Percentiles rank a stretch among this genome's conserved stretches.
phyloP scores from a whole-genome alignment of 1,139 yeast genomes.

The Blastobotrys persicus region DNA sequence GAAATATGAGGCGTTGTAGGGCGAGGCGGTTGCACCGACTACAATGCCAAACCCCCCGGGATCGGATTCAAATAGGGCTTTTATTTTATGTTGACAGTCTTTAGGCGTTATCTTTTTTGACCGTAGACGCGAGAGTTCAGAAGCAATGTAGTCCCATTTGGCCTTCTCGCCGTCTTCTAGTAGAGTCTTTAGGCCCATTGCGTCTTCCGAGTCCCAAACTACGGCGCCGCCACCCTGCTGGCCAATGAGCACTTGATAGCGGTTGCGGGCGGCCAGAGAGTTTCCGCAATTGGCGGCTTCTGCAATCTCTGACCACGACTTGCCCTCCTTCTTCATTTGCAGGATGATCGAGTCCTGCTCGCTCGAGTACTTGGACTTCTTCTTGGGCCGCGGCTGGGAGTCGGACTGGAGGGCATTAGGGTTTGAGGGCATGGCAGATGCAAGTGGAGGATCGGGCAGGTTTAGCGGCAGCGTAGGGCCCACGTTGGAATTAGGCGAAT shows the following conservation, averaged over 20 bases:
- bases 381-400: slow-evolving; percentile 50
- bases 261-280: slow-evolving; percentile 69
- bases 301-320: slow-evolving; percentile 74
- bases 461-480: slow-evolving; percentile 31
- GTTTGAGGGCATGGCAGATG: slow-evolving; percentile 35
- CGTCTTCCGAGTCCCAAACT: slow-evolving; percentile 62
- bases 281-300: slow-evolving; percentile 63
- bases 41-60: slow-evolving; percentile 58
- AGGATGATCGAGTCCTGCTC: slow-evolving; percentile 69
- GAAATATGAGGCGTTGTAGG: not conserved
- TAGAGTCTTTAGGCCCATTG: slow-evolving; percentile 48
- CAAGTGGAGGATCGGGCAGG: slow-evolving; percentile 38
- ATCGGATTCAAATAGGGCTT: slow-evolving; percentile 52
- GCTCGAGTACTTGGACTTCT: slow-evolving; percentile 64
- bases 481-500: slow-evolving; percentile 11
- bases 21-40: slow-evolving; percentile 16
- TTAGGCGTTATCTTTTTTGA: slow-evolving; percentile 52
- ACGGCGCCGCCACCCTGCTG: slow-evolving; percentile 78
- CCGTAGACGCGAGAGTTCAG: slow-evolving; percentile 59
- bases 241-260: slow-evolving; percentile 79
- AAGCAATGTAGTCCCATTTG: slow-evolving; percentile 64
- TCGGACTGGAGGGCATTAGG: slow-evolving; percentile 38
- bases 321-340: slow-evolving; percentile 58
- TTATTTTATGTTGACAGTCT: slow-evolving; percentile 56
- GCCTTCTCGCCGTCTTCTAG: slow-evolving; percentile 70